These are phyloP conservation scores for Blastocrithidia nonstop DNA, from an alignment of 208 protist genomes.

Conservation along the genomic window DNA sequence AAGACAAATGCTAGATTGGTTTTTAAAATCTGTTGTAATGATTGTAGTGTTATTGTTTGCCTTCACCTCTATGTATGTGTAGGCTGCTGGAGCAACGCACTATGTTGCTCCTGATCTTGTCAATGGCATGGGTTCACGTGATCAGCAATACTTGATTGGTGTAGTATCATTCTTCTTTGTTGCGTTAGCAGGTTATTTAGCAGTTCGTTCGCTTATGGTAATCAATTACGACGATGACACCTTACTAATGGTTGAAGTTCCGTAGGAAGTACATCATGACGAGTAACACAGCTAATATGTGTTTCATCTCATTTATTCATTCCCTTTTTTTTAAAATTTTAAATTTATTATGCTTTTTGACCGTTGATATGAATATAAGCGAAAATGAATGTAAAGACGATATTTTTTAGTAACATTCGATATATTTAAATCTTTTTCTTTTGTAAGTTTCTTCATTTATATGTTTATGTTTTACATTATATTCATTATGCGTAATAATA, in stretches of 20 bases:
- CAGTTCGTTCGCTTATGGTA: slow-evolving; percentile 37
- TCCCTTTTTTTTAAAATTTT: slow-evolving; percentile 2
- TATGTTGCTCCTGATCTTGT: slow-evolving; percentile 19
- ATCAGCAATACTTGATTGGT: slow-evolving; percentile 68
- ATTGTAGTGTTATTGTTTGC: slow-evolving; percentile 1
- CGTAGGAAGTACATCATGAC: slow-evolving; percentile 25
- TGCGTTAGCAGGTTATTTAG: slow-evolving; percentile 31
- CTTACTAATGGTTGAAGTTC: slow-evolving; percentile 80
- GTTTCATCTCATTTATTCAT: background rate
- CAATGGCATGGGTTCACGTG: slow-evolving; percentile 14
- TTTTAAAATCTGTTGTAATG: no score
- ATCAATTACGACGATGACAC: slow-evolving; percentile 78
- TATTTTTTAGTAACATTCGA: background rate
- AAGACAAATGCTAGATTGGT: no score
- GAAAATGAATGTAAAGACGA: background rate
- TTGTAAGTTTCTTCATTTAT: background rate
- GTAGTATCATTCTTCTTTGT: slow-evolving; percentile 46
- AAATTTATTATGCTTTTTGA: no score
- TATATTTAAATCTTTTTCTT: background rate
- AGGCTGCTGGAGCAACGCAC: background rate
- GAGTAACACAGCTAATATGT: slow-evolving; percentile 19
- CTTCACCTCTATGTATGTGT: background rate
- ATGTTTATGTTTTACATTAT: background rate
- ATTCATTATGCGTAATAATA: no score
- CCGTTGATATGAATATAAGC: background rate